Evolutionary conservation across 768 basidiomycete species (phyloP), one percentile per base, ranked within the genome.

Genomic region (Rhizopogon roseolus): DNA sequence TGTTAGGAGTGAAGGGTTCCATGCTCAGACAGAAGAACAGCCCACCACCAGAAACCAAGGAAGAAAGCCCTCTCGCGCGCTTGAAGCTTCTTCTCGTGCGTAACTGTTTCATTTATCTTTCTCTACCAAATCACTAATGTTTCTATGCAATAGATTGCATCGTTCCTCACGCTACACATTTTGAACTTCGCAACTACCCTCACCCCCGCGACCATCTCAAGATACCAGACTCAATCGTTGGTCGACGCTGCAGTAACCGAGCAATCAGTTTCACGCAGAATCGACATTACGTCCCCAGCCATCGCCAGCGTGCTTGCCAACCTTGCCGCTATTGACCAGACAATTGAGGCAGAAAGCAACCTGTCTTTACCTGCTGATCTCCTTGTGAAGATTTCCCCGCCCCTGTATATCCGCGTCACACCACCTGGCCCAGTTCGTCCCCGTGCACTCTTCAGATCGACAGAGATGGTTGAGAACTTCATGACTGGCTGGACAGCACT

Each of bases 131-230:
- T 13, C 55, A 36, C 19, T 50, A 38, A 54, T 25, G 9, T 43
- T 9, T 25, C 54, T 45, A 38, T 43, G 13, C 37, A 40, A 51
- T 57, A 87, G 85, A 92, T 99, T 60, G 85, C 86, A 16, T 86
- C 94, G 3, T 99, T 98, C 81, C 78, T 96, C 59, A 85, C 85
- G 0, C 73, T 99, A 2, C 97, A 99, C 61, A 82, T 94, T 52
- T 80, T 97, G 57, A 98, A 98, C 75, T 81, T 98, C 54, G 88
- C 87, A 67, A 90, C 95, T 0, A 94, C 97, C 0, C 81, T 99
- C 46, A 88, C 94, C 0, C 79, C 84, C 32, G 76, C 79, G n/a
- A 67, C 81, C 54, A 60, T 82, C 69, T 60, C 78, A 60, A 70
- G 79, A 54, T 71, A 75, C 64, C 74, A 70, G 60, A 64, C 54